phyloP scores from a whole-genome alignment of 768 basidiomycete genomes.

The Leccinellum albellum region DNA sequence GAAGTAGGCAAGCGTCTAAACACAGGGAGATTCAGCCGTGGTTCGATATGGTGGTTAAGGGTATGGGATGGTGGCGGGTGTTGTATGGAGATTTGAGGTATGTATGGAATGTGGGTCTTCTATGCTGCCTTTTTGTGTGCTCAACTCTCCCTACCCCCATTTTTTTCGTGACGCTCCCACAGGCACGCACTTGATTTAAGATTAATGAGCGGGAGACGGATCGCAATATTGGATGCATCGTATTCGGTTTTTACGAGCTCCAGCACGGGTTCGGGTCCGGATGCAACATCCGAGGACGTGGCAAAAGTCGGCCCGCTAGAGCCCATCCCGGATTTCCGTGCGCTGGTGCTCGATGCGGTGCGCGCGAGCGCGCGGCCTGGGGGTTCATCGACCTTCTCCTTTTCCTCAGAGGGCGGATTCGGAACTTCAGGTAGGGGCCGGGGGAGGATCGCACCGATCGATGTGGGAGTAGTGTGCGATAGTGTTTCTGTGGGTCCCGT shows the following conservation, averaged over 20 bases:
- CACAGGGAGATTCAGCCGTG: slow-evolving; percentile 14
- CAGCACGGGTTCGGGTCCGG: not conserved
- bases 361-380: slow-evolving; percentile 25
- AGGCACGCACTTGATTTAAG: slow-evolving; percentile 82
- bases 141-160: not conserved
- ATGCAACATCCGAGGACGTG: not conserved
- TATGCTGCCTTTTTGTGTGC: not conserved
- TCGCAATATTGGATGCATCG: slow-evolving; percentile 74
- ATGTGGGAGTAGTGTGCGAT: slow-evolving; percentile 63
- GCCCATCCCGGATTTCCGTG: slow-evolving; percentile 57
- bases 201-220: slow-evolving; percentile 60
- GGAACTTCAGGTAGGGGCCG: not conserved
- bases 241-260: slow-evolving; percentile 45
- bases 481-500: slow-evolving; percentile 43
- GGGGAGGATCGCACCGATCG: slow-evolving; percentile 49
- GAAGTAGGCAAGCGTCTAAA: not conserved
- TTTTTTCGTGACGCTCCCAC: not conserved
- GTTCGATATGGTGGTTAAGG: slow-evolving; percentile 73
- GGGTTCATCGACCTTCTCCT: not conserved
- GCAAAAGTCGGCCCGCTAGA: slow-evolving; percentile 39
- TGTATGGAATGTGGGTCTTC: not conserved
- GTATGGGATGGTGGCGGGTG: slow-evolving; percentile 78
- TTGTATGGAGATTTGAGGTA: slow-evolving; percentile 68
- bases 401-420: not conserved
- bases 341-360: slow-evolving; percentile 50